Percentiles rank a stretch among this genome's conserved stretches.
These are phyloP conservation scores for Gossypium australe DNA, from an alignment of 345 rosid genomes.

Conservation along the genomic window DNA sequence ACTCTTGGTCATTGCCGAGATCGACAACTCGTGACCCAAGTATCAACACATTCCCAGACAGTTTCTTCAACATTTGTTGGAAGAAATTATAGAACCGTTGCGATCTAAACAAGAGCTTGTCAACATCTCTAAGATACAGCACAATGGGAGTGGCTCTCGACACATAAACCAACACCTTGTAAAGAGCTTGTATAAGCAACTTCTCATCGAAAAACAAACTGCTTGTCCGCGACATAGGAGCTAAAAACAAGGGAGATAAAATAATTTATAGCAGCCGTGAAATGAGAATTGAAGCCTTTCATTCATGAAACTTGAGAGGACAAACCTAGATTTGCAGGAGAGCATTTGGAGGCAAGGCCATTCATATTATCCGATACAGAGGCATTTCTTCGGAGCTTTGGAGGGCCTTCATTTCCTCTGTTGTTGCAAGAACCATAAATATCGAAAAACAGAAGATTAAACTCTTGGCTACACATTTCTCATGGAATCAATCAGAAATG, in stretches of 20 bases:
- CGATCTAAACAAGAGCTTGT: conserved; percentile 58
- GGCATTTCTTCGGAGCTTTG: conserved; percentile 61
- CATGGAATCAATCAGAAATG: not conserved
- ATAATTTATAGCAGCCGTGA: not conserved
- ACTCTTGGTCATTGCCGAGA: conserved; percentile 40
- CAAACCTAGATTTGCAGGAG: conserved; percentile 49
- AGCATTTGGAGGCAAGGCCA: conserved; percentile 35
- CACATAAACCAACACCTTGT: conserved; percentile 73
- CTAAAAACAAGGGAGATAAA: conserved; percentile 24
- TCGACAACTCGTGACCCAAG: conserved; percentile 75
- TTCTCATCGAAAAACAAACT: conserved; percentile 85
- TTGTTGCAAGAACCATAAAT: conserved; percentile 7
- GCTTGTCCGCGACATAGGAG: conserved; percentile 52
- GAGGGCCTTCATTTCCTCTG: conserved; percentile 48
- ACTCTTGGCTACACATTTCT: not conserved
- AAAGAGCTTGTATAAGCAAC: conserved; percentile 72
- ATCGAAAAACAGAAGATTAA: not conserved
- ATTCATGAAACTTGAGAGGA: not conserved
- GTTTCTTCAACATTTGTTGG: conserved; percentile 67
- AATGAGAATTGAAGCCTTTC: not conserved
- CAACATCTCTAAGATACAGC: conserved; percentile 75
- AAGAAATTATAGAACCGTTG: conserved; percentile 64
- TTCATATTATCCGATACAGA: conserved; percentile 66
- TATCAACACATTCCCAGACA: conserved; percentile 73
- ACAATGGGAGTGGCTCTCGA: conserved; percentile 76